Evolutionary conservation across 139 green algal genomes (phyloP).

Genomic region (Zygnema circumcarinatum): DNA sequence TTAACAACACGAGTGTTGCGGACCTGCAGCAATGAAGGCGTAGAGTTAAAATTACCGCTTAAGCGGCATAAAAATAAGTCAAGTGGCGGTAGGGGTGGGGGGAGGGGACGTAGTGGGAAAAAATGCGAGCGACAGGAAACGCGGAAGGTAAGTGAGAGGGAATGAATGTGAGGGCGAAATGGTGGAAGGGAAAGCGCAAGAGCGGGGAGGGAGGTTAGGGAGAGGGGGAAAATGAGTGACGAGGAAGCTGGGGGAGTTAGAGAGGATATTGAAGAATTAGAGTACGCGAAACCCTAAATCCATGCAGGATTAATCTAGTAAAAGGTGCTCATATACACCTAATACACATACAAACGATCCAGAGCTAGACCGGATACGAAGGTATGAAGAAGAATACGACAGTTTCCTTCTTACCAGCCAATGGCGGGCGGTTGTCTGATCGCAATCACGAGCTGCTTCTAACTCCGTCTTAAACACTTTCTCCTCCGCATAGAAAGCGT

Average conservation of each 20-base stretch:
- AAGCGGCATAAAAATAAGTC: no score
- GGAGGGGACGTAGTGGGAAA: no score
- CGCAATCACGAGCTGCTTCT: constrained; percentile 53
- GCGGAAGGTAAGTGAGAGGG: not conserved
- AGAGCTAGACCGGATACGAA: no score
- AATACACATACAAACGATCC: no score
- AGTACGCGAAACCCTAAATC: no score
- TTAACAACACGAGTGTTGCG: constrained; percentile 48
- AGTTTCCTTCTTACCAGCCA: constrained; percentile 63
- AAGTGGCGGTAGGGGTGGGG: no score
- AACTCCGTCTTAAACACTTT: constrained; percentile 72
- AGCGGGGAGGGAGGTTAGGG: not conserved
- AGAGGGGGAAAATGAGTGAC: not conserved
- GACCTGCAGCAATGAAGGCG: constrained; percentile 29
- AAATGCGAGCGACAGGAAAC: no score
- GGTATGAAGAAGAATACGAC: not conserved
- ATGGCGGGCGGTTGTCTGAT: constrained; percentile 62
- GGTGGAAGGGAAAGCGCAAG: not conserved
- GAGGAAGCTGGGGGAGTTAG: not conserved
- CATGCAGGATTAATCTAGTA: no score
- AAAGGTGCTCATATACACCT: no score
- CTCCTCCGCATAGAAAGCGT: constrained; percentile 77
- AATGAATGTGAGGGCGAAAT: not conserved
- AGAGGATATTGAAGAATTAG: no score
- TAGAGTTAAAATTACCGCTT: not conserved